A percentile compares a stretch with the other conserved stretches of the same genome.
phyloP scores from a whole-genome alignment of 1,139 yeast species.

The Meyerozyma elateridarum region DNA sequence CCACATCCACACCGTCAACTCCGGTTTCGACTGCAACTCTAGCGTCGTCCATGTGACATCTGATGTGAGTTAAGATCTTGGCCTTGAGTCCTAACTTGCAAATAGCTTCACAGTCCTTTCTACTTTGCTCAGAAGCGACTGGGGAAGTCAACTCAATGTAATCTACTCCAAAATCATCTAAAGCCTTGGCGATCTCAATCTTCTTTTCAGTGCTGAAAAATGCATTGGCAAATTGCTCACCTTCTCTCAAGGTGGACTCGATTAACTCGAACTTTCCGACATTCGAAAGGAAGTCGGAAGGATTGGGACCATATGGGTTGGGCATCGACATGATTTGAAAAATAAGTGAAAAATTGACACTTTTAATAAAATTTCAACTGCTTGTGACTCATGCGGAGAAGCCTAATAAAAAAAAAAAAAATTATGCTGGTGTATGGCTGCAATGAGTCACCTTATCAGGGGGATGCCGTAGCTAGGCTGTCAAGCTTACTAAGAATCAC shows the following conservation, averaged over 20 bases:
- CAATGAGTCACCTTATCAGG: slow-evolving; percentile 3
- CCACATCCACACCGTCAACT: slow-evolving; percentile 58
- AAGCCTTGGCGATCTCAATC: slow-evolving; percentile 52
- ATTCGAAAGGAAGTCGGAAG: slow-evolving; percentile 52
- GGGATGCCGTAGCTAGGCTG: too few relatives aligned
- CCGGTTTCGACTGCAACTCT: slow-evolving; percentile 56
- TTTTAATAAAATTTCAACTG: slow-evolving; percentile 1
- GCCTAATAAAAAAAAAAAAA: too few relatives aligned
- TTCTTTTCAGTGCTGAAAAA: slow-evolving; percentile 52
- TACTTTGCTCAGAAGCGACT: slow-evolving; percentile 53
- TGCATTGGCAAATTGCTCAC: slow-evolving; percentile 59
- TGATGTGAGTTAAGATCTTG: slow-evolving; percentile 52
- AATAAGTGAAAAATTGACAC: neutral
- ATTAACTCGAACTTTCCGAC: slow-evolving; percentile 49
- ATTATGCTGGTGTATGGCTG: neutral
- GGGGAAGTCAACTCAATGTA: slow-evolving; percentile 58
- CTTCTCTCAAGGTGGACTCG: slow-evolving; percentile 55
- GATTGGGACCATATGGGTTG: slow-evolving; percentile 57
- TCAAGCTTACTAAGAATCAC: slow-evolving; percentile 2
- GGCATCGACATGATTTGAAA: slow-evolving; percentile 7
- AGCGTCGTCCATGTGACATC: slow-evolving; percentile 61
- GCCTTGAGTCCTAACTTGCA: slow-evolving; percentile 54
- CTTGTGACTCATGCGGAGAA: slow-evolving; percentile 3
- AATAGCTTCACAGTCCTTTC: slow-evolving; percentile 53
- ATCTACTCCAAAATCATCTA: slow-evolving; percentile 57